Percentiles rank a stretch among this genome's conserved stretches.
These are phyloP conservation scores for Mesembryanthemum crystallinum DNA, from an alignment of 148 eudicot genomes.

Conservation along the genomic window DNA sequence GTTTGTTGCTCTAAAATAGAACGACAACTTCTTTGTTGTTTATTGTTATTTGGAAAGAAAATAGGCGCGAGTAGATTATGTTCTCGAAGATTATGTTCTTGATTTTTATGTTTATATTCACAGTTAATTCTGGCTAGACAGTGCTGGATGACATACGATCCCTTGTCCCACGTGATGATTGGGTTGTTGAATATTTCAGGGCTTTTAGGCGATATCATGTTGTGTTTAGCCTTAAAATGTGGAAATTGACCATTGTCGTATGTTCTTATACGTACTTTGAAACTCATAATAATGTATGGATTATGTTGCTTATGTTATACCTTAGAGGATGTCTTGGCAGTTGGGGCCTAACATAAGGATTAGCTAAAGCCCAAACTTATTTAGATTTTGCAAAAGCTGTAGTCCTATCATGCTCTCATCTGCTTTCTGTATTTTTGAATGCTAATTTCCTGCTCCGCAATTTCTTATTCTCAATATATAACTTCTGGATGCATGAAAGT, in stretches of 20 bases:
- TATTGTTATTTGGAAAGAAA: not conserved
- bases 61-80: no score
- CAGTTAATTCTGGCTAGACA: not conserved
- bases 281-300: not conserved
- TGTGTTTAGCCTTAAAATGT: not conserved
- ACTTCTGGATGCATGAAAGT: conserved; percentile 16
- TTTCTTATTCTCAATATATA: not conserved
- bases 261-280: not conserved
- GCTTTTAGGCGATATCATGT: not conserved
- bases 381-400: not conserved
- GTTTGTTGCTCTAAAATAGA: not conserved
- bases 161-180: not conserved
- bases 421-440: not conserved
- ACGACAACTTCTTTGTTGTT: not conserved
- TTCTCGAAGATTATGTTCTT: not conserved
- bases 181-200: not conserved
- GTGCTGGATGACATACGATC: not conserved
- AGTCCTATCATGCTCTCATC: not conserved
- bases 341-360: not conserved
- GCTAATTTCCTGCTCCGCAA: not conserved
- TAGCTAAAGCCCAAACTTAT: not conserved
- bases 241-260: not conserved
- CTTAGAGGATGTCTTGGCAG: not conserved
- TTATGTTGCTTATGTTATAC: not conserved
- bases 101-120: not conserved